phyloP scores from a whole-genome alignment of 768 basidiomycete species.

The Russula brevipes region DNA sequence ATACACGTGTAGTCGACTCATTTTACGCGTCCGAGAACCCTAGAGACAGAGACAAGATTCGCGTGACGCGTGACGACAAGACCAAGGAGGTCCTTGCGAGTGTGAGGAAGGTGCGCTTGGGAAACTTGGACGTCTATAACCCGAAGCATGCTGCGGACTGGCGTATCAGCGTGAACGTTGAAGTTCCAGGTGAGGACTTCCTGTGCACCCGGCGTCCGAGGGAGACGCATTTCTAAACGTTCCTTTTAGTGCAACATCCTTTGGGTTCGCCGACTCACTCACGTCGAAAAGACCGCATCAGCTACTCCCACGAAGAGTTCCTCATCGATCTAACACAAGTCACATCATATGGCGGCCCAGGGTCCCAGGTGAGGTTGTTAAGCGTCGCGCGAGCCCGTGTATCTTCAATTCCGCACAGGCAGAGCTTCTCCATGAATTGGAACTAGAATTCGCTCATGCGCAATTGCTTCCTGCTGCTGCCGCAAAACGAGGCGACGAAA shows the following conservation, averaged over 20 bases:
- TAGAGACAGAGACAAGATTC: slow-evolving; percentile 52
- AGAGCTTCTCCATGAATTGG: slow-evolving; percentile 77
- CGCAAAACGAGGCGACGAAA: slow-evolving; percentile 57
- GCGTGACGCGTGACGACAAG: slow-evolving; percentile 81
- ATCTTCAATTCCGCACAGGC: slow-evolving; percentile 35
- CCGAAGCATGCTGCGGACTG: slow-evolving; percentile 85
- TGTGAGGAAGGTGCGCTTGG: slow-evolving; percentile 77
- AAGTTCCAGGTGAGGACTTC: slow-evolving; percentile 66
- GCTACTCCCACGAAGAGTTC: slow-evolving; percentile 92
- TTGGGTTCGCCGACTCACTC: slow-evolving; percentile 54
- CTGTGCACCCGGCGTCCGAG: neutral
- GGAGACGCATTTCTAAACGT: neutral
- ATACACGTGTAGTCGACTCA: slow-evolving; percentile 72
- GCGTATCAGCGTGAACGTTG: slow-evolving; percentile 89
- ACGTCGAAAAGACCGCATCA: slow-evolving; percentile 83
- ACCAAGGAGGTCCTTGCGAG: slow-evolving; percentile 60
- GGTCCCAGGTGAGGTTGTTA: slow-evolving; percentile 43
- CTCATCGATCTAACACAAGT: slow-evolving; percentile 94
- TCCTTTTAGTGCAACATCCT: slow-evolving; percentile 54
- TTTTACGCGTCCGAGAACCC: slow-evolving; percentile 54
- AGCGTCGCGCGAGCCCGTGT: neutral
- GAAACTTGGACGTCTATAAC: slow-evolving; percentile 80
- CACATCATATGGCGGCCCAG: slow-evolving; percentile 46
- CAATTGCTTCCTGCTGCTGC: slow-evolving; percentile 68
- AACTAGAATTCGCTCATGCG: slow-evolving; percentile 79